Evolutionary conservation across 2,329 filamentous ascomycete genomes (phyloP).

Genomic region (Pyricularia sp.): DNA sequence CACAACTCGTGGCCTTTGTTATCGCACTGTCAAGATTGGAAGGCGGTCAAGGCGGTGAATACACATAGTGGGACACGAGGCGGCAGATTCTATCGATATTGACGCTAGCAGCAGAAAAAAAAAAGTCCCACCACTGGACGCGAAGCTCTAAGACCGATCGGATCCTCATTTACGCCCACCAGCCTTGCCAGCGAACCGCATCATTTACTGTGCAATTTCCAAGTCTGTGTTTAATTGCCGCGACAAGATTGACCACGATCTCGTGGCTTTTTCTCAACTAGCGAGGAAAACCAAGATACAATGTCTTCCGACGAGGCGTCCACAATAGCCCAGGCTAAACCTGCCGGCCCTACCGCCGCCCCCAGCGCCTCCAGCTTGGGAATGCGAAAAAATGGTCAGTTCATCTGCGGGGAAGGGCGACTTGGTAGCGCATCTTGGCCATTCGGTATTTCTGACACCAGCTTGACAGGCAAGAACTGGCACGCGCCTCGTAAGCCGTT

Average conservation of each 20-base stretch:
- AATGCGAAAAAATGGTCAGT: constrained; percentile 75
- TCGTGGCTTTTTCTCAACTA: background rate
- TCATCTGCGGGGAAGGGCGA: background rate
- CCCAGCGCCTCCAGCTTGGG: constrained; percentile 36
- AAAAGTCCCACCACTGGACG: background rate
- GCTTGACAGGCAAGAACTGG: constrained; percentile 83
- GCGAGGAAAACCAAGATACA: background rate
- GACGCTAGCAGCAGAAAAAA: background rate
- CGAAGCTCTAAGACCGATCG: background rate
- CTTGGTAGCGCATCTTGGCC: background rate
- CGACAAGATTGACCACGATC: background rate
- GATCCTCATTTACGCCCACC: background rate
- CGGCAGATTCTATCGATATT: background rate
- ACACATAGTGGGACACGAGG: background rate
- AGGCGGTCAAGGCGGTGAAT: background rate
- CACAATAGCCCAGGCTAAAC: constrained; percentile 16
- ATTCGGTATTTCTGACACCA: background rate
- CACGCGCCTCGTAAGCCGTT: constrained; percentile 76
- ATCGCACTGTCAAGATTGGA: background rate
- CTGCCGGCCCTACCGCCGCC: constrained; percentile 19
- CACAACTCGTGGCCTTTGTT: background rate
- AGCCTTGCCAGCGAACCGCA: background rate
- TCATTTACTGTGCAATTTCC: background rate
- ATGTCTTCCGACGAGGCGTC: constrained; percentile 25
- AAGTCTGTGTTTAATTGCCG: background rate